Percentiles rank a stretch among this genome's conserved stretches.
Conservation (phyloP, 495 filamentous ascomycete genomes). For the Massariosphaeria phaeospora region DNA sequence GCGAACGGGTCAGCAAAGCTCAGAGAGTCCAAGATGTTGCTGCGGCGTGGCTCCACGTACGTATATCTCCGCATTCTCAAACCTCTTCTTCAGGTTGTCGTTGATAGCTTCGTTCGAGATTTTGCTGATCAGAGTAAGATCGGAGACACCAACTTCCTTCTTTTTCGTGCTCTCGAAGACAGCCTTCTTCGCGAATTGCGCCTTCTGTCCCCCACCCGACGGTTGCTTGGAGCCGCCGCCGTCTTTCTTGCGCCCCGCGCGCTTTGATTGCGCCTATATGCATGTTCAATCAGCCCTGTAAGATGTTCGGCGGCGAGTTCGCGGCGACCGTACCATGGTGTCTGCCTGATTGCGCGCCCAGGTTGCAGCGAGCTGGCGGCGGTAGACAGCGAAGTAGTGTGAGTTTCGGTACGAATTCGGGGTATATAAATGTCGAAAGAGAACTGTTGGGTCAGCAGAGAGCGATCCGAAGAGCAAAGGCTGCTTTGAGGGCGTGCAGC, state of each 20-base stretch:
- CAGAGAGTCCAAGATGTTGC: neutral
- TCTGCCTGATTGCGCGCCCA: constrained; percentile 22
- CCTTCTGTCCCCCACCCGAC: constrained; percentile 48
- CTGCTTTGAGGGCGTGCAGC: no score
- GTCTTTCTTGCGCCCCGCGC: constrained; percentile 63
- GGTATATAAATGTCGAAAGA: no score
- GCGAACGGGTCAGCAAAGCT: constrained; percentile 21
- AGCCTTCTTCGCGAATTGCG: constrained; percentile 83
- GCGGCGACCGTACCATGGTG: constrained; percentile 27
- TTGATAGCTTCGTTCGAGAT: constrained; percentile 99
- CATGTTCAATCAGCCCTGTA: neutral
- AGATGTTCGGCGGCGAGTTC: neutral
- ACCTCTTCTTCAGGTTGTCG: constrained; percentile 95
- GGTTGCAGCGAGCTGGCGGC: neutral
- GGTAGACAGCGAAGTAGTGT: neutral
- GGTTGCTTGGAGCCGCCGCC: constrained; percentile 48
- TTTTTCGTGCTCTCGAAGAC: constrained; percentile 94
- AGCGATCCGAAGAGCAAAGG: no score
- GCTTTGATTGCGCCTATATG: constrained; percentile 44
- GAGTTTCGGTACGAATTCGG: neutral
- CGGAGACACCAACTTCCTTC: constrained; percentile 98
- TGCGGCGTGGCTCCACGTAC: constrained; percentile 47
- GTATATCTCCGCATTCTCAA: constrained; percentile 95
- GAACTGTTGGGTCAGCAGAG: no score
- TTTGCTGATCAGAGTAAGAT: constrained; percentile 95